These are phyloP conservation scores for Aureobasidium lini DNA, from an alignment of 2,329 filamentous ascomycete genomes.

Conservation along the genomic window DNA sequence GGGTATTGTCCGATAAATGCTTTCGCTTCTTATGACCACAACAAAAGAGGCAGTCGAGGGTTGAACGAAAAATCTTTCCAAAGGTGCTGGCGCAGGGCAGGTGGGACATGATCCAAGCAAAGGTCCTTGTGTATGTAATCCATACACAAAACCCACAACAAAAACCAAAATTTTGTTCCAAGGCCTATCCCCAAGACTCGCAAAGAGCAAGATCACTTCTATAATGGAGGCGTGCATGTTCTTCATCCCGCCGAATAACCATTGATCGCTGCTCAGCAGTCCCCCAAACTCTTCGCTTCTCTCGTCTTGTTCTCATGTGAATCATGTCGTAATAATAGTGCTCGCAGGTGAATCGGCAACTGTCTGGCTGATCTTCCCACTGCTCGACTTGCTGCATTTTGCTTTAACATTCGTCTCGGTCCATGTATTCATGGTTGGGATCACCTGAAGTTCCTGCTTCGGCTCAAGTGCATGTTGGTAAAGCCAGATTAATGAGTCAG, in stretches of 20 bases:
- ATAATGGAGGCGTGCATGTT: conserved; percentile 17
- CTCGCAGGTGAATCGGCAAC: too few relatives aligned
- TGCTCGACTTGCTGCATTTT: too few relatives aligned
- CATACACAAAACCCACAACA: conserved; percentile 23
- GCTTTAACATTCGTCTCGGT: too few relatives aligned
- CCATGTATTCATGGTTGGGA: too few relatives aligned
- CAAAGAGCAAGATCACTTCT: conserved; percentile 16
- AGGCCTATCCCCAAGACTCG: conserved; percentile 31
- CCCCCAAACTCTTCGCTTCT: background rate
- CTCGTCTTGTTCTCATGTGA: background rate
- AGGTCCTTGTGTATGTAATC: conserved; percentile 15
- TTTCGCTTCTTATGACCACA: conserved; percentile 11
- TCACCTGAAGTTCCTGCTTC: too few relatives aligned
- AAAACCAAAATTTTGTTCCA: conserved; percentile 8
- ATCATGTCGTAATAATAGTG: background rate
- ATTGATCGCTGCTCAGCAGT: conserved; percentile 16
- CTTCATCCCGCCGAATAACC: conserved; percentile 16
- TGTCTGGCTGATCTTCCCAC: background rate
- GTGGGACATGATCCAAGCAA: conserved; percentile 19
- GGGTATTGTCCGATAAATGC: conserved; percentile 91
- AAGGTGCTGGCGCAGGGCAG: conserved; percentile 10
- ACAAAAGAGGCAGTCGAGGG: conserved; percentile 6
- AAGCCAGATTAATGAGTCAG: too few relatives aligned
- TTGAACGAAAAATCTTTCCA: background rate
- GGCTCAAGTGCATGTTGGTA: too few relatives aligned